Evolutionary conservation across 768 basidiomycete species (phyloP), one percentile per base, ranked within the genome.

Genomic region (Hygrophoropsis aurantiaca): DNA sequence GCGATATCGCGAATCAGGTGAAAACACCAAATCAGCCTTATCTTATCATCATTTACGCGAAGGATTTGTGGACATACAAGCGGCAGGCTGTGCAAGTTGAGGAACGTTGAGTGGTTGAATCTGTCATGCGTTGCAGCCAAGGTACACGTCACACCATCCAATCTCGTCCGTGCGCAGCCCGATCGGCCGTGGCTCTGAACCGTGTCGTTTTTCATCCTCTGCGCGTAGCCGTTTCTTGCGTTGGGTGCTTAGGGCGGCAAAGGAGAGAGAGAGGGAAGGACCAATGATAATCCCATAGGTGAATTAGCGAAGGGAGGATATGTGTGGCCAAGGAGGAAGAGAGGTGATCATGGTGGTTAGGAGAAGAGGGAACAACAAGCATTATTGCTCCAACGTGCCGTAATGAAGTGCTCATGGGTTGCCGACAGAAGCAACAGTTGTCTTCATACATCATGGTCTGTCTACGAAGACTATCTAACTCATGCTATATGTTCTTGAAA

Each of bases 51-150:
- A n/a, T n/a, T n/a, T n/a, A n/a, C n/a, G n/a, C n/a, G n/a, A n/a
- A n/a, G n/a, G n/a, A n/a, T n/a, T n/a, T n/a, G n/a, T n/a, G n/a
- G n/a, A n/a, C n/a, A n/a, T n/a, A n/a, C n/a, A n/a, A n/a, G n/a
- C n/a, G n/a, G n/a, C n/a, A n/a, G n/a, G n/a, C n/a, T n/a, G n/a
- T n/a, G n/a, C n/a, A n/a, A n/a, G n/a, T n/a, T n/a, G n/a, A n/a
- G n/a, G n/a, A n/a, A n/a, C n/a, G n/a, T n/a, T n/a, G n/a, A n/a
- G n/a, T n/a, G n/a, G n/a, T n/a, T n/a, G n/a, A n/a, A n/a, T n/a
- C n/a, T n/a, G n/a, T n/a, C n/a, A n/a, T n/a, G 24, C 39, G n/a
- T 53, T 78, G 18, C 47, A 92, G 92, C 93, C 46, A 97, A 95
- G 26, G 90, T 61, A 2, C 91, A 94, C 10, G 82, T 80, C 4